Percentiles rank a stretch among this genome's conserved stretches.
Conservation (phyloP, 495 filamentous ascomycete species). For the Penicillium maclennaniae region DNA sequence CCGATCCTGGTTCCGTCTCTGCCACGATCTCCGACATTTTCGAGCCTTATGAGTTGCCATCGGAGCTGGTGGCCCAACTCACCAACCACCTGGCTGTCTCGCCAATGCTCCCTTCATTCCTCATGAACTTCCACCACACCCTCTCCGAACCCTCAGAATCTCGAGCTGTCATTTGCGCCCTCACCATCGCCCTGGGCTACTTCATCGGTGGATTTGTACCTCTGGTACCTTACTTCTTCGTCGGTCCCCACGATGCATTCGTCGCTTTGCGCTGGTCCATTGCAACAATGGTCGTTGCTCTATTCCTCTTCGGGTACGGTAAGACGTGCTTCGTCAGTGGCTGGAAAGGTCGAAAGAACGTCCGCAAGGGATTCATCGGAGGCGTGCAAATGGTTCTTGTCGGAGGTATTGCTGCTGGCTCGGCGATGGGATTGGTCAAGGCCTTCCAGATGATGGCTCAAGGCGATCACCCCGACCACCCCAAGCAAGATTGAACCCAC, state of each 20-base stretch:
- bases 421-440: slow-evolving; percentile 63
- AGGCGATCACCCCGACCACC: slow-evolving; percentile 12
- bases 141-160: slow-evolving; percentile 47
- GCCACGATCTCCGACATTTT: slow-evolving; percentile 50
- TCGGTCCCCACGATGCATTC: slow-evolving; percentile 51
- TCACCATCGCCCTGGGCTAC: slow-evolving; percentile 68
- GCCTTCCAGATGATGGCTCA: slow-evolving; percentile 44
- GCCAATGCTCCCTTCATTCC: slow-evolving; percentile 48
- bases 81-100: slow-evolving; percentile 45
- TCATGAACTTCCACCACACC: slow-evolving; percentile 57
- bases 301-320: slow-evolving; percentile 70
- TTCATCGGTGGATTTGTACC: slow-evolving; percentile 71
- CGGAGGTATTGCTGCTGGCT: slow-evolving; percentile 61
- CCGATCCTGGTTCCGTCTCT: slow-evolving; percentile 33
- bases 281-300: slow-evolving; percentile 60
- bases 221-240: slow-evolving; percentile 73
- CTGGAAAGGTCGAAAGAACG: slow-evolving; percentile 34
- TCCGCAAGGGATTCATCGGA: slow-evolving; percentile 39
- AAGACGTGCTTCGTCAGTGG: slow-evolving; percentile 58
- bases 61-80: slow-evolving; percentile 41
- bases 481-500: slow-evolving; percentile 14
- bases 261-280: slow-evolving; percentile 66
- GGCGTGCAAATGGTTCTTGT: slow-evolving; percentile 64
- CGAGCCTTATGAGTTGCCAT: slow-evolving; percentile 51
- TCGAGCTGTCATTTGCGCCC: slow-evolving; percentile 54